Evolutionary conservation across 306 rosid species (phyloP).

Genomic region (Cucurbita moschata): DNA sequence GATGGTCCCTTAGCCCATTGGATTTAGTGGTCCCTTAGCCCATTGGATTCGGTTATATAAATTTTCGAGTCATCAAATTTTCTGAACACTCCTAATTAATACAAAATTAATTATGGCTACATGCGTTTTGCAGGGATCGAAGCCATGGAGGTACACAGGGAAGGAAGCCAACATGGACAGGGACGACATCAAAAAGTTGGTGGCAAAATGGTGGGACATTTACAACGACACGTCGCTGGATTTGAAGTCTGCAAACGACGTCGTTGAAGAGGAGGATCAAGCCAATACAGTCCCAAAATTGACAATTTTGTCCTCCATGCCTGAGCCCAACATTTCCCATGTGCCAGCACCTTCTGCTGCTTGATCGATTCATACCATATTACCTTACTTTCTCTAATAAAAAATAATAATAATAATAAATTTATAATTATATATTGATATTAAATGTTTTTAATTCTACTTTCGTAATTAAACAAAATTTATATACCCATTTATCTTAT

Average conservation of each 20-base stretch:
- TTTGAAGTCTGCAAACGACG: slow-evolving; percentile 18
- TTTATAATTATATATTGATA: background rate
- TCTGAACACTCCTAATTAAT: too few species aligned
- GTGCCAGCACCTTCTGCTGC: slow-evolving; percentile 52
- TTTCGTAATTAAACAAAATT: background rate
- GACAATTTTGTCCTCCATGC: slow-evolving; percentile 38
- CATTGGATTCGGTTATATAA: too few species aligned
- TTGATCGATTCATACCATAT: slow-evolving; percentile 8
- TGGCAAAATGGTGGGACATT: slow-evolving; percentile 54
- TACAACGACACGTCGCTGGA: slow-evolving; percentile 46
- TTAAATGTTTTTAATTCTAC: background rate
- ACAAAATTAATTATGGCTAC: too few species aligned
- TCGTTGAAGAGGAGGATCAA: slow-evolving; percentile 5
- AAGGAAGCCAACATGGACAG: slow-evolving; percentile 51
- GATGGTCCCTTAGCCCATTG: too few species aligned
- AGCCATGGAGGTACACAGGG: slow-evolving; percentile 56
- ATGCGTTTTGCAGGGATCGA: slow-evolving; percentile 30
- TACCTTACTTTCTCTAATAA: background rate
- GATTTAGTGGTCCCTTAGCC: too few species aligned
- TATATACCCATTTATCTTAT: background rate
- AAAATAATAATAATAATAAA: background rate
- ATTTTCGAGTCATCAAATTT: too few species aligned
- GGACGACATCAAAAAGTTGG: slow-evolving; percentile 40
- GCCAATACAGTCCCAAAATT: slow-evolving; percentile 11
- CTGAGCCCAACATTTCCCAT: slow-evolving; percentile 24